These are phyloP conservation scores for Colletotrichum sp. DNA, from an alignment of 2,329 filamentous ascomycete species.

Conservation along the genomic window DNA sequence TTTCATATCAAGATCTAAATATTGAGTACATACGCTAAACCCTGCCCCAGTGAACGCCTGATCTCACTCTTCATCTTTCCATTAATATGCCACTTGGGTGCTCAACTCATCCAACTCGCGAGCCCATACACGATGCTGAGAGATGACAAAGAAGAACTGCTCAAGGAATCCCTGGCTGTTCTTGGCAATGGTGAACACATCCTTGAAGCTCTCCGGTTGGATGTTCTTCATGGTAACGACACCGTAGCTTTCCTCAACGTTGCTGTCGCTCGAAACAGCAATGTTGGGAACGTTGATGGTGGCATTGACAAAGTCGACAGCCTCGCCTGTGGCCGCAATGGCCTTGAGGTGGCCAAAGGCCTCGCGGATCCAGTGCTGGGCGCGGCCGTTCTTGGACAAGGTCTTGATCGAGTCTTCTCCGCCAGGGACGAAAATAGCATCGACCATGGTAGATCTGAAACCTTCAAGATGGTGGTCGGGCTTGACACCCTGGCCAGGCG, in stretches of 20 bases:
- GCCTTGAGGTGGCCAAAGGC: slow-evolving; percentile 84
- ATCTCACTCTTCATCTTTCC: too few species aligned
- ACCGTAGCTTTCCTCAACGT: slow-evolving; percentile 73
- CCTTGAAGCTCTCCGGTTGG: slow-evolving; percentile 62
- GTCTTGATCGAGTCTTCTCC: slow-evolving; percentile 67
- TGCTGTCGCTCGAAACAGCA: slow-evolving; percentile 44
- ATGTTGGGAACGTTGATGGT: slow-evolving; percentile 50
- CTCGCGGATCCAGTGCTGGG: slow-evolving; percentile 78
- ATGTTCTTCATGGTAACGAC: slow-evolving; percentile 70
- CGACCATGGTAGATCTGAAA: slow-evolving; percentile 81
- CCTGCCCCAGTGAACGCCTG: not conserved
- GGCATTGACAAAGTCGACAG: slow-evolving; percentile 63
- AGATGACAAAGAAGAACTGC: slow-evolving; percentile 72
- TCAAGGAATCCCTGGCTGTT: slow-evolving; percentile 73
- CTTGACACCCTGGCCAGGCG: slow-evolving; percentile 56
- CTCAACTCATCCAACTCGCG: slow-evolving; percentile 75
- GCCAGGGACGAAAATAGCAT: slow-evolving; percentile 78
- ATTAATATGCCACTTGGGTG: slow-evolving; percentile 71
- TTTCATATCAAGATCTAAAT: too few species aligned
- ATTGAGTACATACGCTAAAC: not conserved
- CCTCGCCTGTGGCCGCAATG: slow-evolving; percentile 78
- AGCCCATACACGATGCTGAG: slow-evolving; percentile 75
- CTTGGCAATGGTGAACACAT: slow-evolving; percentile 68
- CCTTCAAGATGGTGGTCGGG: slow-evolving; percentile 83
- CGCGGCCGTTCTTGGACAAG: slow-evolving; percentile 72